phyloP scores from a whole-genome alignment of 2,329 filamentous ascomycete genomes.

The Fusarium cicatricum region DNA sequence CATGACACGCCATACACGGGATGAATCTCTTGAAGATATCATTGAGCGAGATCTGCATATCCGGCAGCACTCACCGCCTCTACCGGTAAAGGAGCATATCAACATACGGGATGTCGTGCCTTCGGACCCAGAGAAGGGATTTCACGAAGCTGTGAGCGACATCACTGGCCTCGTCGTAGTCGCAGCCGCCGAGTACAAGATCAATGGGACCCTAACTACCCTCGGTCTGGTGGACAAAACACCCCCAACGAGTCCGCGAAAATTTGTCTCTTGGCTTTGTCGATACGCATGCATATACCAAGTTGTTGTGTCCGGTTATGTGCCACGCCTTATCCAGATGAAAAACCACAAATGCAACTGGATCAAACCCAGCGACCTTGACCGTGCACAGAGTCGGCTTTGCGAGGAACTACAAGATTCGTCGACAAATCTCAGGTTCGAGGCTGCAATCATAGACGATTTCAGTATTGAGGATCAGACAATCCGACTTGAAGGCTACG shows the following conservation, averaged over 20 bases:
- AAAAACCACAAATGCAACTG: constrained; percentile 39
- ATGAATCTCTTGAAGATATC: constrained; percentile 32
- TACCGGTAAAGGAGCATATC: constrained; percentile 26
- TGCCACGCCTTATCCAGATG: constrained; percentile 40
- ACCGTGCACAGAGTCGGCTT: constrained; percentile 32
- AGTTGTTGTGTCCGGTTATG: constrained; percentile 34
- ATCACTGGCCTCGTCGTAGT: constrained; percentile 42
- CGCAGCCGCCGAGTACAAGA: constrained; percentile 36
- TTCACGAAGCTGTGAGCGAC: constrained; percentile 42
- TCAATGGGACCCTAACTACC: constrained; percentile 27
- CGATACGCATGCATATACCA: constrained; percentile 40
- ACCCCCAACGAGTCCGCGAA: neutral
- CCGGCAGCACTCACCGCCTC: constrained; percentile 1
- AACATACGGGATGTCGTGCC: constrained; percentile 23
- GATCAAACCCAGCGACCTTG: constrained; percentile 34
- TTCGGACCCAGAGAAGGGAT: constrained; percentile 10
- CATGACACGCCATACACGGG: constrained; percentile 36
- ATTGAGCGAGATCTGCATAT: constrained; percentile 27
- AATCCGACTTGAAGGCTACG: constrained; percentile 16
- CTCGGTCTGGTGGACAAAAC: constrained; percentile 2
- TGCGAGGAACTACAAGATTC: constrained; percentile 13
- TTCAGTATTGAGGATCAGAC: neutral
- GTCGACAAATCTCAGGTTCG: constrained; percentile 8
- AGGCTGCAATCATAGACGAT: neutral
- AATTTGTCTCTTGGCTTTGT: constrained; percentile 38